phyloP scores from a whole-genome alignment of 352 stramenopile species.

The Globisporangium irregulare region DNA sequence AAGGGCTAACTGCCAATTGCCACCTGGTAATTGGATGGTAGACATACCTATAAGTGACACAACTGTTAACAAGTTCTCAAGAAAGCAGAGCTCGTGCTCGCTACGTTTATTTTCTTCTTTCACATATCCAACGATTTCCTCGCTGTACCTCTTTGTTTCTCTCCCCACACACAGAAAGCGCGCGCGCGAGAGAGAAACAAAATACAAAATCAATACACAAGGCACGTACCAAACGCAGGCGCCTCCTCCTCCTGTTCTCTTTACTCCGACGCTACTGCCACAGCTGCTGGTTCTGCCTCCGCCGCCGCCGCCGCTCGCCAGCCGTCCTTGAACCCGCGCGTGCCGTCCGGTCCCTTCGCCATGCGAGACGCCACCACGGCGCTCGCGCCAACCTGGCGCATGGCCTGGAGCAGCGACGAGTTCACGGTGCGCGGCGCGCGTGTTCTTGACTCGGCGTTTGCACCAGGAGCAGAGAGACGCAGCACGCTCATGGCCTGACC shows the following conservation, averaged over 20 bases:
- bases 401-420: conserved; percentile 62
- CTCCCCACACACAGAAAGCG: neutral
- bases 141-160: neutral
- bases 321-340: conserved; percentile 56
- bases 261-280: neutral
- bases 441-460: conserved; percentile 18
- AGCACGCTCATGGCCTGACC: conserved; percentile 53
- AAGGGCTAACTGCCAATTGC: neutral
- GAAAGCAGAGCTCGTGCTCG: neutral
- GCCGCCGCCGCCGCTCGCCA: conserved; percentile 32
- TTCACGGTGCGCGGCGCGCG: conserved; percentile 56
- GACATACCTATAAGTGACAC: neutral
- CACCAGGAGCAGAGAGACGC: conserved; percentile 26
- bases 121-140: conserved; percentile 1
- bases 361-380: conserved; percentile 61
- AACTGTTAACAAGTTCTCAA: neutral
- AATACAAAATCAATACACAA: conserved; percentile 2
- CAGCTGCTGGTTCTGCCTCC: neutral
- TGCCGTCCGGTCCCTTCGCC: conserved; percentile 72
- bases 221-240: neutral
- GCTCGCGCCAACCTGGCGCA: conserved; percentile 61
- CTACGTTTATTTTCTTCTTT: conserved; percentile 8
- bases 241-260: neutral
- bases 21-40: neutral
- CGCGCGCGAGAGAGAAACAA: neutral